phyloP scores from a whole-genome alignment of 495 filamentous ascomycete species.

The Aspergillus cristatus region DNA sequence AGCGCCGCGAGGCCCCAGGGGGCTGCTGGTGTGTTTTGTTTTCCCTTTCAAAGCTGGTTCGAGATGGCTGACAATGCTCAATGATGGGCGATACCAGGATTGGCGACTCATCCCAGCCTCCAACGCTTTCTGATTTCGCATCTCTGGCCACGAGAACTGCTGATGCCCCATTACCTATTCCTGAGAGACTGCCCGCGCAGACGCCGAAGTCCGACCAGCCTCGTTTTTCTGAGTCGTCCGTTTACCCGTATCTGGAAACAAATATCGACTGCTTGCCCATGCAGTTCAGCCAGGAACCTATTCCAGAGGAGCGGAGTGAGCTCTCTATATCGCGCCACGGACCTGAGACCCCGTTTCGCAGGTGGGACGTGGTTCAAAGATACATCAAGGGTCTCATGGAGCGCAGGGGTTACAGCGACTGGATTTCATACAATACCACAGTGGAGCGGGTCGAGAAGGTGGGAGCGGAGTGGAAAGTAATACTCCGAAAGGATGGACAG shows the following conservation, averaged over 20 bases:
- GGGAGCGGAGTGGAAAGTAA: too few species aligned
- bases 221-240: conserved; percentile 5
- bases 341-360: conserved; percentile 3
- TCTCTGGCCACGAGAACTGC: too few species aligned
- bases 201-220: conserved; percentile 1
- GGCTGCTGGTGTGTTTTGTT: conserved; percentile 33
- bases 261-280: conserved; percentile 5
- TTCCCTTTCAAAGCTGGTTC: background rate
- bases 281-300: conserved; percentile 7
- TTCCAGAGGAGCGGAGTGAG: conserved; percentile 2
- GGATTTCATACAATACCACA: conserved; percentile 6
- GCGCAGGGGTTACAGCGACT: conserved; percentile 7
- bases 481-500: too few species aligned
- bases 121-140: too few species aligned
- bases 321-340: conserved; percentile 2
- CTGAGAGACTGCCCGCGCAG: background rate
- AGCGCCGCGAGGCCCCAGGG: conserved; percentile 34
- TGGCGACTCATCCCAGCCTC: background rate
- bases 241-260: conserved; percentile 2
- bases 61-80: background rate
- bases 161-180: too few species aligned
- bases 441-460: conserved; percentile 11
- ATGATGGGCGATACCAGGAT: background rate
- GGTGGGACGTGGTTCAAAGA: conserved; percentile 2
- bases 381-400: conserved; percentile 3